Evolutionary conservation across 371 early-diverging fungal genomes (phyloP).

Genomic region (Thermomucor indicae-seudaticae): DNA sequence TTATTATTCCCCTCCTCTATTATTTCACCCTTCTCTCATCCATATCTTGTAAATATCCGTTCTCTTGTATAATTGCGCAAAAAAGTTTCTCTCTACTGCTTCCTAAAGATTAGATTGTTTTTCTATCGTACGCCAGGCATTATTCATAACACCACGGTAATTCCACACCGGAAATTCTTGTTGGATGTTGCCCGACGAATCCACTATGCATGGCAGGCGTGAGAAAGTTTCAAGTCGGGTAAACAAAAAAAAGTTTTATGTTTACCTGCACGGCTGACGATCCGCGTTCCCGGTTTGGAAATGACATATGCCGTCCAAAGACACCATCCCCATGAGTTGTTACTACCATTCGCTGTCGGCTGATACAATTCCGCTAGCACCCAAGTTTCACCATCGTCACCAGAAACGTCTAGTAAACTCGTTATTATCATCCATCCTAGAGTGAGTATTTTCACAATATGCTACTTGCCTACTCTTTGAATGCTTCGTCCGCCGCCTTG

Average conservation of each 20-base stretch:
- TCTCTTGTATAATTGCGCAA: too few species aligned
- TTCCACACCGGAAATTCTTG: constrained; percentile 81
- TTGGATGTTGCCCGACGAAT: constrained; percentile 74
- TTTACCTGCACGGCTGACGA: constrained; percentile 72
- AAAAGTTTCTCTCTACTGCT: too few species aligned
- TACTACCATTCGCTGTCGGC: constrained; percentile 20
- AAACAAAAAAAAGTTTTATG: too few species aligned
- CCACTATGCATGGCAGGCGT: constrained; percentile 55
- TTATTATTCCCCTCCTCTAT: too few species aligned
- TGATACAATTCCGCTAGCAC: constrained; percentile 46
- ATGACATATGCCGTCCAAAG: constrained; percentile 63
- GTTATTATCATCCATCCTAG: neutral
- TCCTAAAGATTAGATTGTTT: too few species aligned
- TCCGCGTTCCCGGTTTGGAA: constrained; percentile 19
- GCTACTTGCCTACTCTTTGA: constrained; percentile 59
- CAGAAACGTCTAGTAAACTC: constrained; percentile 59
- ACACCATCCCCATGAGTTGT: constrained; percentile 68
- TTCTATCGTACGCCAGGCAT: constrained; percentile 45
- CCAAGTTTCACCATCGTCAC: constrained; percentile 84
- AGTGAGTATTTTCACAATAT: neutral
- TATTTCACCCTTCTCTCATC: too few species aligned
- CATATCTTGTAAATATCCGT: too few species aligned
- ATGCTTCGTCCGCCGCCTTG: constrained; percentile 57
- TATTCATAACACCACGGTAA: constrained; percentile 83
- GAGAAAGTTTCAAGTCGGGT: too few species aligned